These are phyloP conservation scores for Collybiopsis confluens DNA, from an alignment of 768 basidiomycete species.

Conservation along the genomic window DNA sequence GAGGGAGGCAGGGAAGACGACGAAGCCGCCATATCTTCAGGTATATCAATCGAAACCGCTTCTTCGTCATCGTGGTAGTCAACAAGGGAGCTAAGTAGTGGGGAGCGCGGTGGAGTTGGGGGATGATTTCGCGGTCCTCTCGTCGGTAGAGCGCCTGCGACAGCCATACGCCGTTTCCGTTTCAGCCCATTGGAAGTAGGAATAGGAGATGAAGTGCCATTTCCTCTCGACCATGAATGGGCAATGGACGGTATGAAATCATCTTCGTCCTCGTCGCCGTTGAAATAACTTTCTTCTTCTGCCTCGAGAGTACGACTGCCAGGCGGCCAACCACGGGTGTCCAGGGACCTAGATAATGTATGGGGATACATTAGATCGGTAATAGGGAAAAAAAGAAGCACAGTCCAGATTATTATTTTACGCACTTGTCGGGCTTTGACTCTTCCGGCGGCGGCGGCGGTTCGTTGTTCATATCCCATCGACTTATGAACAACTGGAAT, in stretches of 20 bases:
- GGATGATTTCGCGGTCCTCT: conserved; percentile 38
- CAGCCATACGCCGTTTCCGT: conserved; percentile 51
- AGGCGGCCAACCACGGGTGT: conserved; percentile 39
- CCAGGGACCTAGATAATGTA: conserved; percentile 33
- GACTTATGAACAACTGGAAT: conserved; percentile 68
- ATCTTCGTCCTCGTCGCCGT: conserved; percentile 78
- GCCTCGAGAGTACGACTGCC: conserved; percentile 53
- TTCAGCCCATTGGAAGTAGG: conserved; percentile 39
- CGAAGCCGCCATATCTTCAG: conserved; percentile 13
- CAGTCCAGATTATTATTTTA: no score
- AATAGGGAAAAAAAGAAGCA: conserved; percentile 4
- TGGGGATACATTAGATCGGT: no score
- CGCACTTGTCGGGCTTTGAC: conserved; percentile 48
- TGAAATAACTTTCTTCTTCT: conserved; percentile 94
- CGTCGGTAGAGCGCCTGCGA: conserved; percentile 28
- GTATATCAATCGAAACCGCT: conserved; percentile 23
- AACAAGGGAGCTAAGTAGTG: conserved; percentile 56
- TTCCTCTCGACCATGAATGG: conserved; percentile 30
- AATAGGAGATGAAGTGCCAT: conserved; percentile 27
- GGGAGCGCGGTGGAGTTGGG: conserved; percentile 42
- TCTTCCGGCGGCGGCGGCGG: conserved; percentile 61
- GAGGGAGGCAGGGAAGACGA: conserved; percentile 30
- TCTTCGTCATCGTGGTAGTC: conserved; percentile 81
- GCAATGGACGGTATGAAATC: conserved; percentile 36
- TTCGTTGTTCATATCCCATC: conserved; percentile 92